Base-by-base conservation (phyloP, 2,329 filamentous ascomycete species). In the Cadophora malorum region DNA sequence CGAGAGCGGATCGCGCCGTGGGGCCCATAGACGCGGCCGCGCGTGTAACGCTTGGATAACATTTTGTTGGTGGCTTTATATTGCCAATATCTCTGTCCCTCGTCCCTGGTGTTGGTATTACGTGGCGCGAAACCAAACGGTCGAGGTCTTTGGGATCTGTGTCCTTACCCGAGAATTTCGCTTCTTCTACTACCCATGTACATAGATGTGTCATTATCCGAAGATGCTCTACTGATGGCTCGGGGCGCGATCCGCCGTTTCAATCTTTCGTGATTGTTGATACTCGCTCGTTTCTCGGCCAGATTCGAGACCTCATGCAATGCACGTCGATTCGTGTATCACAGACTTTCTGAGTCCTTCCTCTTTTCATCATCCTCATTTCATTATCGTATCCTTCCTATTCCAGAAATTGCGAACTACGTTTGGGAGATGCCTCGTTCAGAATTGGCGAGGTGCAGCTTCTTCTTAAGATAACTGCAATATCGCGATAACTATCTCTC, bases 401-500 rank as follows among this genome's bases (percentile, higher is more conserved):
- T 45, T 59, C 8, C n/a, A 25, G 56, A 14, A 19, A 25, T 4
- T 59, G 56, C 56, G 56, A 59, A 41, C 56, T 41, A 59, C 38
- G 16, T 8, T 59, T 33, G 33, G 56, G 35, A 19, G 56, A 25
- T 28, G 56, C 56, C 56, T 59, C 33, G 21, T 41, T 59, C 56
- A 41, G 35, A 59, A 59, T 14, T 41, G 56, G 35, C 35, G 56
- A 59, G 56, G 56, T 59, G 56, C 56, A 45, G 56, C 52, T 55
- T 19, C 16, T 33, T 12, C 28, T 8, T 41, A 25, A 59, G 33
- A 59, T 5, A 59, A 59, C 33, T 59, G 35, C 56, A 38, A 59
- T 59, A 41, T 59, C 56, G 45, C 56, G 33, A 25, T 41, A 59
- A 33, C 52, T 33, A 2, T 16, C 25, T 33, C 25, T 55, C 14